A percentile compares a stretch with the other conserved stretches of the same genome.
These are phyloP conservation scores for Neurospora sp. DNA, from an alignment of 495 filamentous ascomycete genomes.

Conservation along the genomic window DNA sequence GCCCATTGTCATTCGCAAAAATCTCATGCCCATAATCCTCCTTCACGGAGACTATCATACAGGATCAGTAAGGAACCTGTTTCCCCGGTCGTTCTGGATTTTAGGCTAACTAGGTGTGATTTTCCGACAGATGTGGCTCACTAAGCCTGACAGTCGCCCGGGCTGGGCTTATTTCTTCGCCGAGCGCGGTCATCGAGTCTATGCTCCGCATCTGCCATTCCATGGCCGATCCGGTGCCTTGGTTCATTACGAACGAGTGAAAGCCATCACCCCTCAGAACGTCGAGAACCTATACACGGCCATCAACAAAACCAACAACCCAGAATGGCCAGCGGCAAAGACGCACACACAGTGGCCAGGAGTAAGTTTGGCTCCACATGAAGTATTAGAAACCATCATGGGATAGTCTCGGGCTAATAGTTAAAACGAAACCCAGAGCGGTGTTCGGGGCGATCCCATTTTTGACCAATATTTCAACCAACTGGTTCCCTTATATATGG, in stretches of 20 bases:
- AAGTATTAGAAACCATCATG: not conserved
- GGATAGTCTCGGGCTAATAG: not conserved
- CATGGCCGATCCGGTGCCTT: constrained; percentile 15
- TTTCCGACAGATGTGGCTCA: constrained; percentile 32
- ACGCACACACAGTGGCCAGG: constrained; percentile 49
- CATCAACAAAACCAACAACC: constrained; percentile 12
- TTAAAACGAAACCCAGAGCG: constrained; percentile 11
- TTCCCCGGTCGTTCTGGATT: not conserved
- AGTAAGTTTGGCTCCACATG: constrained; percentile 4
- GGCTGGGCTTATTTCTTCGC: constrained; percentile 45
- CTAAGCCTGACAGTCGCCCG: constrained; percentile 38
- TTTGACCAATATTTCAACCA: constrained; percentile 39
- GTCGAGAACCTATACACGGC: constrained; percentile 32
- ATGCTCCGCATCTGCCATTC: constrained; percentile 33
- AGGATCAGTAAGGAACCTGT: constrained; percentile 31
- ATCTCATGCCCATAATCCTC: constrained; percentile 39
- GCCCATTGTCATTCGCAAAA: not conserved
- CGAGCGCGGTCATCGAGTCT: constrained; percentile 36
- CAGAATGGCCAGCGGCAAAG: constrained; percentile 31
- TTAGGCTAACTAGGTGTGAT: not conserved
- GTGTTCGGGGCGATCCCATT: constrained; percentile 35
- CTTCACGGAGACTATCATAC: constrained; percentile 44
- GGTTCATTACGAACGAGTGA: not conserved
- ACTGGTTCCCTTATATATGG: constrained; percentile 5
- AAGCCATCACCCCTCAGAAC: constrained; percentile 4